Evolutionary conservation across 1,284 basidiomycete genomes (phyloP).

Genomic region (Cerrena zonata): DNA sequence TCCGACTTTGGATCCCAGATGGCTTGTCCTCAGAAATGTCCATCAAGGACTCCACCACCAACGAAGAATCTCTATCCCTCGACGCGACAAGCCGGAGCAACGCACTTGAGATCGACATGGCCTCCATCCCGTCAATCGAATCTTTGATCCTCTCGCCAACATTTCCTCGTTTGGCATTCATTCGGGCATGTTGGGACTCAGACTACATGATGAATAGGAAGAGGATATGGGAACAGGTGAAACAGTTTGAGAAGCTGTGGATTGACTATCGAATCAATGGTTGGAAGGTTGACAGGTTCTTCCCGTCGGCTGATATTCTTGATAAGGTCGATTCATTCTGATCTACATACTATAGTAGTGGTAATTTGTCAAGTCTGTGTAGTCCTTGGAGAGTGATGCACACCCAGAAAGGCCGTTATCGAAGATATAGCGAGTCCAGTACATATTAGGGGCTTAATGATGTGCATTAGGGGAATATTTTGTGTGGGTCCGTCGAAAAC

Average conservation of each 20-base stretch:
- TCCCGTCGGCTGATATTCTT: too few species aligned
- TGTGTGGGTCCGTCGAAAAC: too few species aligned
- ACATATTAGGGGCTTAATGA: too few species aligned
- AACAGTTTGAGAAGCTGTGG: constrained; percentile 7
- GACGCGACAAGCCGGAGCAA: background rate
- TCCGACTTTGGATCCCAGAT: constrained; percentile 9
- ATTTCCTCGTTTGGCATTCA: constrained; percentile 8
- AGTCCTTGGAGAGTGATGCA: too few species aligned
- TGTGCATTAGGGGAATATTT: too few species aligned
- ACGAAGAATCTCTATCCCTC: background rate
- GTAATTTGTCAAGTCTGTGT: too few species aligned
- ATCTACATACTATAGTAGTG: too few species aligned
- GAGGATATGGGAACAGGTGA: constrained; percentile 9
- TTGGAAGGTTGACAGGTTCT: background rate
- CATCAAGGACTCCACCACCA: background rate
- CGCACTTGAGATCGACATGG: background rate
- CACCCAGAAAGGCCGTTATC: too few species aligned
- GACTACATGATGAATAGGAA: constrained; percentile 11
- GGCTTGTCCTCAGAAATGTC: background rate
- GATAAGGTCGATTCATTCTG: too few species aligned
- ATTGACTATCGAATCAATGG: constrained; percentile 3
- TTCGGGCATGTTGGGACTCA: constrained; percentile 9
- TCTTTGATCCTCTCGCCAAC: constrained; percentile 7
- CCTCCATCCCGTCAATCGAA: background rate
- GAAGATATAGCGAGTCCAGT: too few species aligned